Evolutionary conservation across 2,329 filamentous ascomycete genomes (phyloP), one percentile per base, ranked within the genome.

Genomic region (Xylaria sp.): DNA sequence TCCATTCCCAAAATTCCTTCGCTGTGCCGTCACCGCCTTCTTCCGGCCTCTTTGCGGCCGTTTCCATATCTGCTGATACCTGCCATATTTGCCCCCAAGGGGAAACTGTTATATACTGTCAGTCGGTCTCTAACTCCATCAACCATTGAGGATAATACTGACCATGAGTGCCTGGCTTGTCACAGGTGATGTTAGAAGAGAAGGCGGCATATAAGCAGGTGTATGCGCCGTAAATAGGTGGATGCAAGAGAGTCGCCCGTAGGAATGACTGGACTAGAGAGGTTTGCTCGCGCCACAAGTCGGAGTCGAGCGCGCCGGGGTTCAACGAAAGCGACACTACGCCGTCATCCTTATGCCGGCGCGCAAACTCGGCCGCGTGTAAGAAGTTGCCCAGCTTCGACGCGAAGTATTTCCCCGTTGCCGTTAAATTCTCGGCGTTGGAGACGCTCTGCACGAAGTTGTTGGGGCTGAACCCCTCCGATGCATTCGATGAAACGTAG

Each of bases 361-460:
- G 53, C 15, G 68, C 66, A 6, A 62, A 56, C 23, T 71, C 69
- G 38, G 60, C 57, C 14, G 38, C 51, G 25, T 70, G 63, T n/a
- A 70, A 46, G 14, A 55, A 57, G 25, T 70, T 67, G 11, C 61
- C 66, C 0, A 66, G 61, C 60, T 71, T 71, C 23, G 61, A 67
- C 4, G 57, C 28, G 43, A 46, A 56, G 57, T 71, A 71, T 38
- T 67, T 64, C 2, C 56, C 40, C 51, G 54, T 17, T 3, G 43
- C 38, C 14, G 51, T 23, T 45, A 70, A 51, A 5, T 63, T 60
- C 5, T 56, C 60, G 1, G 64, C 51, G 15, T 68, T 62, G 9
- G 70, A 61, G 52, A 72, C 58, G 17, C 64, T 71, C 2, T 55
- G 53, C 2, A 71, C 62, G 43, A 65, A 67, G 31, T 68, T 57